Conservation (phyloP, 2,329 filamentous ascomycete species). For the Hymenoscyphus repandus region DNA sequence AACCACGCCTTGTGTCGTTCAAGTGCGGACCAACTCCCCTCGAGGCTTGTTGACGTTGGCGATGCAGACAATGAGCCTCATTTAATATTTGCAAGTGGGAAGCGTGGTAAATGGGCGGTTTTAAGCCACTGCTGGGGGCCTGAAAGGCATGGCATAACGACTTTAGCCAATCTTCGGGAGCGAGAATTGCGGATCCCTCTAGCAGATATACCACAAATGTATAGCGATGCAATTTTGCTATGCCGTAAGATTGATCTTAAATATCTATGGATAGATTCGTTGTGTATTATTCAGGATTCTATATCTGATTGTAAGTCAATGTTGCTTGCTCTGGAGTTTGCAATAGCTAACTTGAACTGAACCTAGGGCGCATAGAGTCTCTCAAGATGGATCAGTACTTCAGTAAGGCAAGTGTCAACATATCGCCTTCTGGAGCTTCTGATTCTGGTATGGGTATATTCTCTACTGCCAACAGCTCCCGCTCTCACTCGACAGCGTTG, state of each 20-base stretch:
- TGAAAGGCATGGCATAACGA: not conserved
- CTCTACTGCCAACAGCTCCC: not conserved
- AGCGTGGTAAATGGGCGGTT: not conserved
- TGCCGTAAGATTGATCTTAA: not conserved
- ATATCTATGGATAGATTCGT: not conserved
- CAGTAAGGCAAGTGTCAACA: not conserved
- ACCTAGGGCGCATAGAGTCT: not conserved
- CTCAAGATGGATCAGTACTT: not conserved
- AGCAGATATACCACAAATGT: not conserved
- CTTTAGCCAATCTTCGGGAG: not conserved
- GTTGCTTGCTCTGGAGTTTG: not conserved
- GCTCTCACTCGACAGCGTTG: not conserved
- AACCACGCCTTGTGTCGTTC: not conserved
- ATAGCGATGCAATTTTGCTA: not conserved
- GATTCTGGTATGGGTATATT: not conserved
- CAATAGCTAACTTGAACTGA: not conserved
- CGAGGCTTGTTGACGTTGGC: not conserved
- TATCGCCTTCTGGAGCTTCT: not conserved
- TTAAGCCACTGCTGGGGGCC: not conserved
- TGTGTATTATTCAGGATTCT: constrained; percentile 4
- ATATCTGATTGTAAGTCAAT: not conserved
- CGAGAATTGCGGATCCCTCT: not conserved
- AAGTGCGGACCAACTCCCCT: not conserved
- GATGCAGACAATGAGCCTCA: not conserved
- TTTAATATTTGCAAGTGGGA: not conserved